Conservation (phyloP, 2,329 filamentous ascomycete genomes). For the Pseudogymnoascus verrucosus region DNA sequence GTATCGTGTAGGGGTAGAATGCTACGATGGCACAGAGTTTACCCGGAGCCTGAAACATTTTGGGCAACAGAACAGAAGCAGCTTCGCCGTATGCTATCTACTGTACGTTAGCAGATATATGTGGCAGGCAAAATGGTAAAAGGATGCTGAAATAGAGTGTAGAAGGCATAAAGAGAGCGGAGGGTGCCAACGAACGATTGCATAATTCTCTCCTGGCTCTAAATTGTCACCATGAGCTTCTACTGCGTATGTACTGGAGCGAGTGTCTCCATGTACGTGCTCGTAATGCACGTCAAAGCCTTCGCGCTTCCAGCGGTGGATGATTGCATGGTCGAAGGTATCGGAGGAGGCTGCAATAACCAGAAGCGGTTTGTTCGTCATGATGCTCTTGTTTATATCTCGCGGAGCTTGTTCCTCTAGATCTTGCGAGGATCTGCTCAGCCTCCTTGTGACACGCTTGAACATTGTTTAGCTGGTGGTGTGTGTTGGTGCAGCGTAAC, state of each 20-base stretch:
- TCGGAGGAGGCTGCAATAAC: conserved; percentile 43
- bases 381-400: background rate
- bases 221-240: conserved; percentile 38
- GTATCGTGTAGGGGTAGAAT: conserved; percentile 55
- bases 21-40: conserved; percentile 52
- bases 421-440: background rate
- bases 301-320: conserved; percentile 50
- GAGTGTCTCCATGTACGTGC: conserved; percentile 4
- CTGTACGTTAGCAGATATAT: background rate
- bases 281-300: conserved; percentile 50
- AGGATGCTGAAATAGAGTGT: conserved; percentile 34
- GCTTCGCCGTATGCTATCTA: conserved; percentile 9
- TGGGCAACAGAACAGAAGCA: background rate
- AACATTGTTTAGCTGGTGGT: background rate
- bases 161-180: background rate
- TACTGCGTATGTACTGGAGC: conserved; percentile 33
- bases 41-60: conserved; percentile 35
- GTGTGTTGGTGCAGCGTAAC: background rate
- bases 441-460: background rate
- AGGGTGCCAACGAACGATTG: conserved; percentile 47
- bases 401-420: background rate
- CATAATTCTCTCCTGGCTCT: conserved; percentile 46
- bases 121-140: conserved; percentile 34
- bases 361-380: conserved; percentile 21
- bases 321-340: conserved; percentile 47